A percentile compares a stretch with the other conserved stretches of the same genome.
These are phyloP conservation scores for Vitis amurensis DNA, from an alignment of 164 flowering plant genomes.

Conservation along the genomic window DNA sequence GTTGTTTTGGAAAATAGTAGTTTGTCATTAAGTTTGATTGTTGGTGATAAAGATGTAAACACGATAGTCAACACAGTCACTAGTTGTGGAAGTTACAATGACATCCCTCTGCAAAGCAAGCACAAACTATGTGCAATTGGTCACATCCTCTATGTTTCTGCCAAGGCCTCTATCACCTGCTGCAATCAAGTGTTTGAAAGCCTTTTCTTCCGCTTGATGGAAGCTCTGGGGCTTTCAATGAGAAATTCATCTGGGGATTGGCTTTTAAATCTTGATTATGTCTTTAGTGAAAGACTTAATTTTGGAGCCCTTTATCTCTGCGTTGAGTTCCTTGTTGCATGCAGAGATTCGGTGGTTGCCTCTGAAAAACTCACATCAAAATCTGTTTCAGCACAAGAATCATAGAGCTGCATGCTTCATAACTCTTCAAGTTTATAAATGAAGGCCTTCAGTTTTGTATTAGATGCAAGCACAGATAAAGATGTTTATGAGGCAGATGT, in stretches of 20 bases:
- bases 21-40: slow-evolving; percentile 40
- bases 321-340: slow-evolving; percentile 68
- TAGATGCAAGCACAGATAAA: too few species aligned
- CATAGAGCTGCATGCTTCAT: too few species aligned
- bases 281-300: slow-evolving; percentile 22
- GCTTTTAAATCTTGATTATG: slow-evolving; percentile 6
- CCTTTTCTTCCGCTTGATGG: slow-evolving; percentile 54
- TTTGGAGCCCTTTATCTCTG: slow-evolving; percentile 74
- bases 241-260: slow-evolving; percentile 17
- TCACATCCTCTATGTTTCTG: slow-evolving; percentile 48
- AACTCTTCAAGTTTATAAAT: too few species aligned
- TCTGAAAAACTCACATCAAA: slow-evolving; percentile 12
- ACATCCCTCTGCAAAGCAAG: slow-evolving; percentile 43
- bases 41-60: slow-evolving; percentile 62
- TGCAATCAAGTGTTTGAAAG: slow-evolving; percentile 54
- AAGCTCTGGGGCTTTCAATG: slow-evolving; percentile 36
- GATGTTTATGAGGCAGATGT: too few species aligned
- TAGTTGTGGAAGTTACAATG: slow-evolving; percentile 27
- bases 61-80: slow-evolving; percentile 36
- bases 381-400: too few species aligned
- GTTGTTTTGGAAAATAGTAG: slow-evolving; percentile 40
- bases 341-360: slow-evolving; percentile 45
- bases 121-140: slow-evolving; percentile 60
- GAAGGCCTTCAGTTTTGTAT: too few species aligned
- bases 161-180: slow-evolving; percentile 52